These are phyloP conservation scores for Albifimbria verrucaria DNA, from an alignment of 2,329 filamentous ascomycete genomes.

Conservation along the genomic window DNA sequence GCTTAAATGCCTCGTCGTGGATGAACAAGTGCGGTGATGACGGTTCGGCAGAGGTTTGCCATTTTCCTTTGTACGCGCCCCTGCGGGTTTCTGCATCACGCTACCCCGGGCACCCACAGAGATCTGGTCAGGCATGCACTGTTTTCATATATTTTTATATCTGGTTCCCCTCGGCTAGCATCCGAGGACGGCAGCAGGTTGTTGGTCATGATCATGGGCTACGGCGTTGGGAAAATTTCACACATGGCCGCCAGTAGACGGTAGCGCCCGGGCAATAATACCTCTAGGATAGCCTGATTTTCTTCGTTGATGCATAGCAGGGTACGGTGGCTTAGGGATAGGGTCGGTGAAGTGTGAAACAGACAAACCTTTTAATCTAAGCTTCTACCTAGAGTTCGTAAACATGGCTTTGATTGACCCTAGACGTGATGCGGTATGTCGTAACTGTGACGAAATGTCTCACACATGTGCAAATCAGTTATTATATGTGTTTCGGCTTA, in stretches of 20 bases:
- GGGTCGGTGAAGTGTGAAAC: too few species aligned
- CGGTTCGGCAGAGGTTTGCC: not conserved
- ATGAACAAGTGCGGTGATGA: not conserved
- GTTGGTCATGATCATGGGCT: not conserved
- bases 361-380: too few species aligned
- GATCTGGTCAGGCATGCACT: not conserved
- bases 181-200: not conserved
- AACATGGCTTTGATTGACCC: too few species aligned
- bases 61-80: not conserved
- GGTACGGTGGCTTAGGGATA: too few species aligned
- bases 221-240: not conserved
- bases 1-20: not conserved
- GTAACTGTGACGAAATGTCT: too few species aligned
- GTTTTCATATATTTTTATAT: not conserved
- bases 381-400: too few species aligned
- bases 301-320: too few species aligned
- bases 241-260: not conserved
- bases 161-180: not conserved
- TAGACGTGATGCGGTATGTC: too few species aligned
- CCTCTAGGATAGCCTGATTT: not conserved
- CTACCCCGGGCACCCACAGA: too few species aligned
- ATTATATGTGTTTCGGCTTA: too few species aligned
- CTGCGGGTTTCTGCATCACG: not conserved
- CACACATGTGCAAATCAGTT: too few species aligned
- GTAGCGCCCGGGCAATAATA: not conserved